phyloP scores from a whole-genome alignment of 352 stramenopile genomes.

The Pythium apleroticum region DNA sequence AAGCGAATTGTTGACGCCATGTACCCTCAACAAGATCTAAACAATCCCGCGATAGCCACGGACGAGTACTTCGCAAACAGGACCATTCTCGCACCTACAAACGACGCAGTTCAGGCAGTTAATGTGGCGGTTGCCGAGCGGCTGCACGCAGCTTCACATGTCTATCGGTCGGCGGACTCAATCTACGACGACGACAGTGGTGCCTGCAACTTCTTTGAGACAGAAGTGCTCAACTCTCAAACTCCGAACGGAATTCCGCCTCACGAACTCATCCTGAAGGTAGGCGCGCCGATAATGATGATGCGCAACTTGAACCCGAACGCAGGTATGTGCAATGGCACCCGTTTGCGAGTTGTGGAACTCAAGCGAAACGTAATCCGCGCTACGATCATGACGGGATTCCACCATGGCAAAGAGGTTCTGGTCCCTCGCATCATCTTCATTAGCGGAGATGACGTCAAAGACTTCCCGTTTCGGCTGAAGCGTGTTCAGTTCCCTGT shows the following conservation, averaged over 20 bases:
- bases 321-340: constrained; percentile 29
- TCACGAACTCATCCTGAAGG: constrained; percentile 33
- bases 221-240: constrained; percentile 18
- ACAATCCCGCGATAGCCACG: constrained; percentile 10
- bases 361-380: constrained; percentile 29
- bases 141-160: neutral
- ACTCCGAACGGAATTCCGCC: constrained; percentile 31
- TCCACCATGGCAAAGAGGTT: constrained; percentile 15
- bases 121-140: constrained; percentile 17
- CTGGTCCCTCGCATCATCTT: constrained; percentile 28
- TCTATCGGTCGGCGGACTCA: constrained; percentile 18
- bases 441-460: constrained; percentile 14
- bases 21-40: constrained; percentile 8
- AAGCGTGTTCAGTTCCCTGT: constrained; percentile 19
- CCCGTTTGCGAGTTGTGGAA: constrained; percentile 24
- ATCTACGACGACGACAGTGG: constrained; percentile 11
- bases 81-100: constrained; percentile 21
- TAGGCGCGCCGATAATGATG: constrained; percentile 29
- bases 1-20: constrained; percentile 15
- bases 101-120: constrained; percentile 9
- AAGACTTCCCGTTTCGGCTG: constrained; percentile 27
- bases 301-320: constrained; percentile 35
- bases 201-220: constrained; percentile 7
- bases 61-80: constrained; percentile 21
- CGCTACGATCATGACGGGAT: constrained; percentile 31